Evolutionary conservation across 495 filamentous ascomycete species (phyloP).

Genomic region (Podospora tetraspora): DNA sequence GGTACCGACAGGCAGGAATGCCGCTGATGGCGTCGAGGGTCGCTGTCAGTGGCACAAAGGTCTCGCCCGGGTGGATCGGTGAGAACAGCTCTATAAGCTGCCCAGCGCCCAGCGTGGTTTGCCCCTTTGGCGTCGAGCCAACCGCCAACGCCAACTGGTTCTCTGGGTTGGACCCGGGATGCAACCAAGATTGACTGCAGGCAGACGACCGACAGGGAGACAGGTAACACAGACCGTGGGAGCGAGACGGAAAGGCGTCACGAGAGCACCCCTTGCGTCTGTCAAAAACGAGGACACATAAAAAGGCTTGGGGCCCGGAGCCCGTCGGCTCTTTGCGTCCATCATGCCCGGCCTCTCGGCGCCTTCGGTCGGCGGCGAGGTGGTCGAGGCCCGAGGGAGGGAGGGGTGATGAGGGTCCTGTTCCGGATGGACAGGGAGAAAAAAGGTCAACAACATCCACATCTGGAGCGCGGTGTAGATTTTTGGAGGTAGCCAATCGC

Average conservation of each 20-base stretch:
- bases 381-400: not conserved
- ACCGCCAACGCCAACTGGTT: not conserved
- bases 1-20: not conserved
- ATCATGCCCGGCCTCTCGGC: not conserved
- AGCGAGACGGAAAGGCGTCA: not conserved
- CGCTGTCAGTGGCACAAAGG: not conserved
- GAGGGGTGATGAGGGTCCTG: not conserved
- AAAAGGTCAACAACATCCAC: not conserved
- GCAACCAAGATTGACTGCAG: not conserved
- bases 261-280: not conserved
- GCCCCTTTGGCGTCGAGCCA: not conserved
- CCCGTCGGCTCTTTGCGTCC: not conserved
- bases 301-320: not conserved
- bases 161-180: not conserved
- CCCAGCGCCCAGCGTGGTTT: not conserved
- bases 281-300: not conserved
- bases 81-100: not conserved
- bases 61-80: not conserved
- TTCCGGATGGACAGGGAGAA: not conserved
- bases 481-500: conserved; percentile 8
- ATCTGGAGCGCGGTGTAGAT: not conserved
- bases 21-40: not conserved
- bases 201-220: not conserved
- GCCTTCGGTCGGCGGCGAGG: not conserved
- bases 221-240: not conserved